Conservation (phyloP, 2,329 filamentous ascomycete genomes). For the Botrytis sinoallii region DNA sequence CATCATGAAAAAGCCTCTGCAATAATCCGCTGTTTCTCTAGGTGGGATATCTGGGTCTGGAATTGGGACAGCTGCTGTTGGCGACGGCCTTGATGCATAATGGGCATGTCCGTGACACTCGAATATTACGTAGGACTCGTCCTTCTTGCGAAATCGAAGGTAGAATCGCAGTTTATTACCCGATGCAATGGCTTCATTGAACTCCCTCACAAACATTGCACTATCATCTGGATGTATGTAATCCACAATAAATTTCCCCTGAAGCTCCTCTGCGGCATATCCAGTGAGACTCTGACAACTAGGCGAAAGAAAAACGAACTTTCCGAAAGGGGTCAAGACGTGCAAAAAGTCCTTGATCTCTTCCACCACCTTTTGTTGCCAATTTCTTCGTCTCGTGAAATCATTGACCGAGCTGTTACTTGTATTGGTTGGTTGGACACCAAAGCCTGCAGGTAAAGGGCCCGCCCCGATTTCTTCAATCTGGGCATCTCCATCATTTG, state of each 20-base stretch:
- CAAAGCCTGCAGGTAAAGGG: slow-evolving; percentile 36
- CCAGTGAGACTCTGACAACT: slow-evolving; percentile 74
- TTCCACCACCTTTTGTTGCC: slow-evolving; percentile 85
- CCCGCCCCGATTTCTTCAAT: slow-evolving; percentile 35
- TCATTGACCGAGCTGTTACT: slow-evolving; percentile 57
- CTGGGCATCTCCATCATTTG: slow-evolving; percentile 25
- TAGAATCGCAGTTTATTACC: slow-evolving; percentile 80
- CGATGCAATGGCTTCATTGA: slow-evolving; percentile 83
- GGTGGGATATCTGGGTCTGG: not conserved
- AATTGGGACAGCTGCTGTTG: slow-evolving; percentile 43
- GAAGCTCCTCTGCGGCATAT: slow-evolving; percentile 66
- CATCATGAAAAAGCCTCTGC: slow-evolving; percentile 92
- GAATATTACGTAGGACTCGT: slow-evolving; percentile 74
- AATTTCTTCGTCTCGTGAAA: slow-evolving; percentile 67
- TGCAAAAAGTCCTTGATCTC: slow-evolving; percentile 87
- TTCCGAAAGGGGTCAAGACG: slow-evolving; percentile 80
- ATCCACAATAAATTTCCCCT: slow-evolving; percentile 74
- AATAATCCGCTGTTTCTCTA: slow-evolving; percentile 63
- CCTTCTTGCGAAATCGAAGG: slow-evolving; percentile 75
- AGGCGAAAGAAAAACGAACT: slow-evolving; percentile 81
- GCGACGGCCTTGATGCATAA: slow-evolving; percentile 60
- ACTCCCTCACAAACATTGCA: slow-evolving; percentile 77
- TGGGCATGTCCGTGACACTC: slow-evolving; percentile 93
- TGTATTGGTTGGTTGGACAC: slow-evolving; percentile 28
- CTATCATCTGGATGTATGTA: slow-evolving; percentile 84